phyloP scores from a whole-genome alignment of 108 stramenopile species.

The Conticribra guillardii region DNA sequence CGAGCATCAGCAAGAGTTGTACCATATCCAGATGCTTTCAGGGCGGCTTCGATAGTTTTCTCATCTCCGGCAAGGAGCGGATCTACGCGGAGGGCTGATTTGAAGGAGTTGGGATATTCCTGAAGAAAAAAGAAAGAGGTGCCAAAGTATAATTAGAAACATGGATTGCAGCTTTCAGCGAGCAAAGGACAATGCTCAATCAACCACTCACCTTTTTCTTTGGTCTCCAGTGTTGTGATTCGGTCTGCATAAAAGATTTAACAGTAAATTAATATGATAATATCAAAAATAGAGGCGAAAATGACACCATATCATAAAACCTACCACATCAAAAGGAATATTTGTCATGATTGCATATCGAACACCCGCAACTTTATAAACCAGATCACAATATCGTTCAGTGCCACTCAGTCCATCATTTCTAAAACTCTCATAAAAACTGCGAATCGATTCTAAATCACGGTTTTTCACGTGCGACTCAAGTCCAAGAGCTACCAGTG shows the following conservation, averaged over 20 bases:
- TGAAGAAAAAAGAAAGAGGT: conserved; percentile 2
- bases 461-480: conserved; percentile 45
- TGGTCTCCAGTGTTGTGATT: conserved; percentile 80
- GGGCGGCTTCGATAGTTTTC: conserved; percentile 56
- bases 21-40: conserved; percentile 71
- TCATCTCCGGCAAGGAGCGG: conserved; percentile 84
- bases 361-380: conserved; percentile 70
- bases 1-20: conserved; percentile 72
- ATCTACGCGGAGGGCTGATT: conserved; percentile 89
- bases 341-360: conserved; percentile 92
- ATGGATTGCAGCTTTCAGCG: too few species aligned
- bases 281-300: neutral
- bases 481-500: conserved; percentile 66
- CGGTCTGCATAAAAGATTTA: conserved; percentile 23
- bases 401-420: conserved; percentile 53
- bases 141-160: too few species aligned
- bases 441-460: conserved; percentile 75
- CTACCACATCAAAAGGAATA: conserved; percentile 83
- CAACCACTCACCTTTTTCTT: conserved; percentile 50
- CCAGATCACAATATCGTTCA: conserved; percentile 57
- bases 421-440: conserved; percentile 56
- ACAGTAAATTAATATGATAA: neutral
- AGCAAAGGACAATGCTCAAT: too few species aligned
- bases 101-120: conserved; percentile 65
- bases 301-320: neutral